These are phyloP conservation scores for Prunus mongolica DNA, from an alignment of 306 rosid species.

Conservation along the genomic window DNA sequence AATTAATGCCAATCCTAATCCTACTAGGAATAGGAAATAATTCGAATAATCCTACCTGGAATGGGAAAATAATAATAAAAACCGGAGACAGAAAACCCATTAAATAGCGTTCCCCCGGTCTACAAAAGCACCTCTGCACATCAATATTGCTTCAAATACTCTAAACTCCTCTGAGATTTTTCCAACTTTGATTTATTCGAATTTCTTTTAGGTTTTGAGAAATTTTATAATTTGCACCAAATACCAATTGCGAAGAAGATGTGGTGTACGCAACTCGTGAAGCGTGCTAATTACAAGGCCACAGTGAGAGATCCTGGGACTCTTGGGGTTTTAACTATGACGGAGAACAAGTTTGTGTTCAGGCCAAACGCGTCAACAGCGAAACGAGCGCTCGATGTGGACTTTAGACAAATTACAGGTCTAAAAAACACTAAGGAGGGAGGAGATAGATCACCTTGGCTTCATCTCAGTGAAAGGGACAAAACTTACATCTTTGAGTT, in stretches of 20 bases:
- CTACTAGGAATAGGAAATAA: too few relatives aligned
- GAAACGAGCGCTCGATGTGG: constrained; percentile 53
- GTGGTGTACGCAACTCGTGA: constrained; percentile 61
- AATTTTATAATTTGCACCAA: neutral
- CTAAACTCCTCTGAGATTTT: neutral
- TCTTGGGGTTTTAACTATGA: constrained; percentile 75
- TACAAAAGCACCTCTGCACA: neutral
- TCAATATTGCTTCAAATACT: neutral
- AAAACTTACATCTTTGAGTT: constrained; percentile 83
- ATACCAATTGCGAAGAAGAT: constrained; percentile 17
- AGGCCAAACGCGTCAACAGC: constrained; percentile 53
- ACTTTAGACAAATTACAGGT: constrained; percentile 54
- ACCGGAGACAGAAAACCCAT: too few relatives aligned
- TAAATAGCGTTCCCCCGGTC: too few relatives aligned
- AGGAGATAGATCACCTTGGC: constrained; percentile 81
- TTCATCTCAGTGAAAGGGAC: constrained; percentile 72
- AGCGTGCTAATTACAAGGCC: constrained; percentile 77
- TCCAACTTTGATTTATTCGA: neutral
- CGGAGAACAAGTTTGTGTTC: constrained; percentile 49
- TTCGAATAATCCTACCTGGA: too few relatives aligned
- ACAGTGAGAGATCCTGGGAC: constrained; percentile 74
- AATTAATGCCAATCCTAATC: too few relatives aligned
- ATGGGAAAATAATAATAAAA: too few relatives aligned
- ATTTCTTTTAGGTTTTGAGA: neutral
- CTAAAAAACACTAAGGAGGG: constrained; percentile 86